Evolutionary conservation across 345 rosid genomes (phyloP).

Genomic region (Eucalyptus pauciflora): DNA sequence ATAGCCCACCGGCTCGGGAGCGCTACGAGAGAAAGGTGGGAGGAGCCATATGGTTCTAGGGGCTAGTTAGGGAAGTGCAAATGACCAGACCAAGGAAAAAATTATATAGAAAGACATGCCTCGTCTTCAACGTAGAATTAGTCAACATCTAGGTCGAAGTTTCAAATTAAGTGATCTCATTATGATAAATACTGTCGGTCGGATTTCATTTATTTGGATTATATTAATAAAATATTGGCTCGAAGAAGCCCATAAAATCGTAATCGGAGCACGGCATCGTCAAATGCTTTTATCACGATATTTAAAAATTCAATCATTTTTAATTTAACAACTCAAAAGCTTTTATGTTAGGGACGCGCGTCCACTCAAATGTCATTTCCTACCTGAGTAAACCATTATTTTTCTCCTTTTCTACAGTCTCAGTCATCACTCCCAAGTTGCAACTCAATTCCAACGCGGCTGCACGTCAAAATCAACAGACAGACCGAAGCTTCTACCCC

Average conservation of each 20-base stretch:
- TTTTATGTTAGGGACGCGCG: not conserved
- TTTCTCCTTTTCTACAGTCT: too few relatives aligned
- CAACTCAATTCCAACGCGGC: not conserved
- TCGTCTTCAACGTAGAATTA: too few relatives aligned
- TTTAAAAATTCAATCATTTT: not conserved
- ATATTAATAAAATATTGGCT: not conserved
- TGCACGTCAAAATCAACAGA: not conserved
- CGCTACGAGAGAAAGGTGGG: conserved; percentile 25
- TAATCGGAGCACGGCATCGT: not conserved
- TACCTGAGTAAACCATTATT: not conserved
- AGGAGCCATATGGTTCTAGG: not conserved
- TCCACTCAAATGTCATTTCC: not conserved
- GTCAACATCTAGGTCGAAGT: too few relatives aligned
- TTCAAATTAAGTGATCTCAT: too few relatives aligned
- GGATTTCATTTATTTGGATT: too few relatives aligned
- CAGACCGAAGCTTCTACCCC: not conserved
- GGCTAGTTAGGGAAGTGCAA: not conserved
- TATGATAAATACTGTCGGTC: too few relatives aligned
- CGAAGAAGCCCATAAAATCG: not conserved
- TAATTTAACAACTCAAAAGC: not conserved
- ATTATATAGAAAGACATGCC: too few relatives aligned
- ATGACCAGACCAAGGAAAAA: too few relatives aligned
- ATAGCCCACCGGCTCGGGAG: conserved; percentile 50
- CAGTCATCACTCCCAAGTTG: not conserved
- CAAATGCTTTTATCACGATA: not conserved